phyloP scores from a whole-genome alignment of 1,139 yeast species.

The Hanseniaspora sp. region DNA sequence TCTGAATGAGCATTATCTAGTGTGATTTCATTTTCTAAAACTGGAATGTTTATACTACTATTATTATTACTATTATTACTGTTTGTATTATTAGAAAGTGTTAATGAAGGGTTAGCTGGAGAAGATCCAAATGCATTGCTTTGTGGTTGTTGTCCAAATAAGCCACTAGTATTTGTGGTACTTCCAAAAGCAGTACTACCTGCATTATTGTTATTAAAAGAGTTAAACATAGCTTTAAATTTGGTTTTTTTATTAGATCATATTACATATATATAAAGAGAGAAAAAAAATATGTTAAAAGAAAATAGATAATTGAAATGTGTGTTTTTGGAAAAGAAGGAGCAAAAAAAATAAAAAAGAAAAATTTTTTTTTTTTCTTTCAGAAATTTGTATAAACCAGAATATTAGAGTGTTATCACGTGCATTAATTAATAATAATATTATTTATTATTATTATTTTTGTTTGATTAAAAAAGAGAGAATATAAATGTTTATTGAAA shows the following conservation, averaged over 20 bases:
- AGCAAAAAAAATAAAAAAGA: too few species aligned
- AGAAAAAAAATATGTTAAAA: too few species aligned
- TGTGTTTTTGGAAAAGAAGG: too few species aligned
- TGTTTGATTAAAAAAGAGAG: too few species aligned
- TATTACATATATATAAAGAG: too few species aligned
- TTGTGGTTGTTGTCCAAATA: constrained; percentile 1
- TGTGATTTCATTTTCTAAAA: constrained; percentile 63
- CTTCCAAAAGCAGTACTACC: not conserved
- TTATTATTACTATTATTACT: constrained; percentile 37
- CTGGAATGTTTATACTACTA: constrained; percentile 39
- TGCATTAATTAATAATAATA: too few species aligned
- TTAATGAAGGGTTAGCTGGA: not conserved
- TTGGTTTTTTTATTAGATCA: too few species aligned
- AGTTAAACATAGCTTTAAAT: not conserved
- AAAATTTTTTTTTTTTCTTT: too few species aligned
- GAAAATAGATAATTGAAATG: not conserved
- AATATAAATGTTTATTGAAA: too few species aligned
- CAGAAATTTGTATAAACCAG: too few species aligned
- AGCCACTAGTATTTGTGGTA: not conserved
- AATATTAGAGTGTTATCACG: too few species aligned
- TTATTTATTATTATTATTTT: too few species aligned
- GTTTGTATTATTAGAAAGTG: constrained; percentile 28
- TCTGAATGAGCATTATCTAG: constrained; percentile 84
- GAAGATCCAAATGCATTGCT: not conserved
- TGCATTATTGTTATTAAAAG: not conserved